Evolutionary conservation across 371 early-diverging fungal species (phyloP).

Genomic region (Globomyces sp.): DNA sequence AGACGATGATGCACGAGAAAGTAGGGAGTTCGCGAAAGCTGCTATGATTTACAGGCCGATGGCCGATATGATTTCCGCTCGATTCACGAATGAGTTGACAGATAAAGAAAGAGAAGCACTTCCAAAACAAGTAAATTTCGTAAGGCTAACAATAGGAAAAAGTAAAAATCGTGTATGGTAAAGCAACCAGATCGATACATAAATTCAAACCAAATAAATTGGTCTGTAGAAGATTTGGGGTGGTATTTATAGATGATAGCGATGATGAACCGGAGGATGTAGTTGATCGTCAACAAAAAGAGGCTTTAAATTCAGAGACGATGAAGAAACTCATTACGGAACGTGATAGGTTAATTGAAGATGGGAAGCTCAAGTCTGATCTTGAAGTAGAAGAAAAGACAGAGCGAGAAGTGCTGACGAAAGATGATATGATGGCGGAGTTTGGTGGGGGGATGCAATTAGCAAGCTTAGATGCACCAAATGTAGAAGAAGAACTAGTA

Average conservation of each 20-base stretch:
- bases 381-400: background rate
- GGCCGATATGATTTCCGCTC: conserved; percentile 71
- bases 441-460: conserved; percentile 24
- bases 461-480: conserved; percentile 25
- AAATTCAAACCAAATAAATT: conserved; percentile 69
- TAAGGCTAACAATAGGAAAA: conserved; percentile 2
- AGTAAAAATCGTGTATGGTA: conserved; percentile 65
- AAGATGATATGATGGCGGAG: conserved; percentile 31
- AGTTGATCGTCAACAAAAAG: conserved; percentile 28
- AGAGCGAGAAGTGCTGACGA: conserved; percentile 23
- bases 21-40: conserved; percentile 74
- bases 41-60: conserved; percentile 79
- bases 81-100: conserved; percentile 57
- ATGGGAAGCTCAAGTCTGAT: conserved; percentile 14
- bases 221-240: conserved; percentile 81
- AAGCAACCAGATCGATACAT: conserved; percentile 59
- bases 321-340: conserved; percentile 61
- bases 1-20: conserved; percentile 23
- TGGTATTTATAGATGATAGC: conserved; percentile 51
- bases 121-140: background rate
- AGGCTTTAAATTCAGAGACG: conserved; percentile 56
- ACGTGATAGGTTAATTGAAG: conserved; percentile 34
- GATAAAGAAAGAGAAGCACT: conserved; percentile 3
- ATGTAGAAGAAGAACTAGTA: conserved; percentile 22
- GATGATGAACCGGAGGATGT: conserved; percentile 27